A percentile compares a stretch with the other conserved stretches of the same genome.
phyloP scores from a whole-genome alignment of 1,284 basidiomycete species.

The Ceratobasidium papillatum region DNA sequence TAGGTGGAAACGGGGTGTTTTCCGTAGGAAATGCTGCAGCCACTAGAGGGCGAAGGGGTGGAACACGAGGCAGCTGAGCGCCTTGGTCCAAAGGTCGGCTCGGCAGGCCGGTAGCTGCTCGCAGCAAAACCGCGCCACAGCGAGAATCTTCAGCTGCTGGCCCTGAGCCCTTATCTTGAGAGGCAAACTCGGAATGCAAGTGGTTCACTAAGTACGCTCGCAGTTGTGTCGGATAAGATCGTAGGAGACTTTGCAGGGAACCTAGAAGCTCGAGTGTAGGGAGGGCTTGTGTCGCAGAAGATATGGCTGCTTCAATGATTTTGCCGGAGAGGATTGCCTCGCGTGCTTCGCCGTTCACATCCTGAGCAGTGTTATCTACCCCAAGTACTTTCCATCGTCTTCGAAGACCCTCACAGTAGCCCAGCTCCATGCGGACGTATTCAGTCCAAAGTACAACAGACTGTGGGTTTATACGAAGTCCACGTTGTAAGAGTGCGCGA shows the following conservation, averaged over 20 bases:
- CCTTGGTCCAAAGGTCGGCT: neutral
- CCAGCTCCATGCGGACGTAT: slow-evolving; percentile 91
- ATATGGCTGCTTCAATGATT: slow-evolving; percentile 73
- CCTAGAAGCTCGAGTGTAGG: slow-evolving; percentile 68
- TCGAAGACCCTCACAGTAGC: slow-evolving; percentile 85
- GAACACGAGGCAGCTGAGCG: slow-evolving; percentile 23
- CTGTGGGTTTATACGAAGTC: slow-evolving; percentile 77
- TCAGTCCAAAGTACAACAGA: slow-evolving; percentile 83
- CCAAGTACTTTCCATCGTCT: slow-evolving; percentile 84
- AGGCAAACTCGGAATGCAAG: slow-evolving; percentile 59
- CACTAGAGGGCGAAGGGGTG: slow-evolving; percentile 43
- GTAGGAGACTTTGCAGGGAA: slow-evolving; percentile 63
- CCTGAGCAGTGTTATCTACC: slow-evolving; percentile 53
- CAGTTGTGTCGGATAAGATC: slow-evolving; percentile 64
- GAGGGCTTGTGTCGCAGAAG: slow-evolving; percentile 57
- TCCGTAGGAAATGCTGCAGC: slow-evolving; percentile 49
- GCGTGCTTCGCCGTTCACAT: slow-evolving; percentile 59
- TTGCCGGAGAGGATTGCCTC: slow-evolving; percentile 72
- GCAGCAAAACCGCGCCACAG: slow-evolving; percentile 23
- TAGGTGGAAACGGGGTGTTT: slow-evolving; percentile 46
- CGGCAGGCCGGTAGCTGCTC: slow-evolving; percentile 21
- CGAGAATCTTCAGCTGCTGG: slow-evolving; percentile 26
- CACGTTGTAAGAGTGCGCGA: slow-evolving; percentile 85
- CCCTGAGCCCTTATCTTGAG: slow-evolving; percentile 55
- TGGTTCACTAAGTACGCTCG: slow-evolving; percentile 63